A percentile compares a stretch with the other conserved stretches of the same genome.
Evolutionary conservation across 139 green algal species (phyloP).

Genomic region (Medakamo hakoo): DNA sequence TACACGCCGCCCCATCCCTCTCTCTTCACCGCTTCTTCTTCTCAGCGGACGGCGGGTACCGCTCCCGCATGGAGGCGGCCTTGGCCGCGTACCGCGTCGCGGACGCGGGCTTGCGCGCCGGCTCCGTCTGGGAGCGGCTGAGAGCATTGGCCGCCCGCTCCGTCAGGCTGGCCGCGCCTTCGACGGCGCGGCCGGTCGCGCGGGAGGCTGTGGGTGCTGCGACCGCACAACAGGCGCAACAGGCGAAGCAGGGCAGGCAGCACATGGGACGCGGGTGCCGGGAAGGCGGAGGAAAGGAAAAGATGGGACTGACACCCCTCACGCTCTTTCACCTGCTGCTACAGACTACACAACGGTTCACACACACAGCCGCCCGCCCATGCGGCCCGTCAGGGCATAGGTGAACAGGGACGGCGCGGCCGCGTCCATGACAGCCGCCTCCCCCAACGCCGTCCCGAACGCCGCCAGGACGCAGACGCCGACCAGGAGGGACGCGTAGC

Average conservation of each 20-base stretch:
- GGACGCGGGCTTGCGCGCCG: too few species aligned
- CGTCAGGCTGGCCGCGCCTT: too few species aligned
- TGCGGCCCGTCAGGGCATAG: constrained; percentile 49
- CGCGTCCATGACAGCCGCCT: constrained; percentile 32
- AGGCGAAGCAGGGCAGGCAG: neutral
- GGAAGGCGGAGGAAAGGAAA: too few species aligned
- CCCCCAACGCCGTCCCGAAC: constrained; percentile 66
- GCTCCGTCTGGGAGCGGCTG: too few species aligned
- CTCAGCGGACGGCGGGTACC: too few species aligned
- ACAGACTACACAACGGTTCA: neutral
- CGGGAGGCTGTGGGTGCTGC: too few species aligned
- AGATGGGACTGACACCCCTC: too few species aligned
- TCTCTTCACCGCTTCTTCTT: neutral
- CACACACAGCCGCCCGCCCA: constrained; percentile 55
- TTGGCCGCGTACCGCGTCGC: neutral
- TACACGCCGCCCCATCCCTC: too few species aligned
- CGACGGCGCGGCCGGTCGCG: too few species aligned
- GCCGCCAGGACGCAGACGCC: constrained; percentile 72
- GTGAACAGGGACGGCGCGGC: constrained; percentile 45
- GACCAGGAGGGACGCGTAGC: constrained; percentile 70
- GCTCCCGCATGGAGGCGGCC: neutral
- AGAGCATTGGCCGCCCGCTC: too few species aligned
- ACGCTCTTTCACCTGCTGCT: neutral
- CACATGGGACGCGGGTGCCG: neutral
- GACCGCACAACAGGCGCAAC: neutral